A percentile compares a stretch with the other conserved stretches of the same genome.
phyloP scores from a whole-genome alignment of 2,329 filamentous ascomycete genomes.

The Phyllosticta citrichinensis region DNA sequence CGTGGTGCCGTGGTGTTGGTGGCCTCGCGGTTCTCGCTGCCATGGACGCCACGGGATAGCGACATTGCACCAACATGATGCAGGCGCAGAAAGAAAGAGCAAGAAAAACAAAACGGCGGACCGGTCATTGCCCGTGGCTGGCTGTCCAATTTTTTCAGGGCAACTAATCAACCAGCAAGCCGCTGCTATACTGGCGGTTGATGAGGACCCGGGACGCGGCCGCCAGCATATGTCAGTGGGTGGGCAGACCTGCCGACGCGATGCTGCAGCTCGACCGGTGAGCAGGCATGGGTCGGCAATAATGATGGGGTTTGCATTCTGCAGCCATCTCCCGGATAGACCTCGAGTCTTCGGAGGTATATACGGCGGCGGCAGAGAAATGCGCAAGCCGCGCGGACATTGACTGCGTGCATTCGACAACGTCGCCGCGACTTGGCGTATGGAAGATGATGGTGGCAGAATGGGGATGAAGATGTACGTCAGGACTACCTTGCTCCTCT shows the following conservation, averaged over 20 bases:
- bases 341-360: too few relatives aligned
- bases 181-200: background rate
- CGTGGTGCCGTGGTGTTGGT: background rate
- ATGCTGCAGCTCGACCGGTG: background rate
- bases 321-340: too few relatives aligned
- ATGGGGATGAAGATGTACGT: too few relatives aligned
- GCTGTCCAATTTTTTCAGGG: background rate
- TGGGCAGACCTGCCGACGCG: background rate
- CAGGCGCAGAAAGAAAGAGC: background rate
- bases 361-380: too few relatives aligned
- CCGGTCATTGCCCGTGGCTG: background rate
- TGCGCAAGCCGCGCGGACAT: too few relatives aligned
- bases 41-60: too few relatives aligned
- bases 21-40: background rate
- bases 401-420: too few relatives aligned
- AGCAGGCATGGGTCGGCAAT: background rate
- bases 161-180: background rate
- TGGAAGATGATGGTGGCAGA: too few relatives aligned
- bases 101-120: background rate
- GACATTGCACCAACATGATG: background rate
- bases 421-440: too few relatives aligned
- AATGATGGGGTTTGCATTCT: background rate
- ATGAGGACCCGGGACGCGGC: background rate
- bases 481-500: too few relatives aligned
- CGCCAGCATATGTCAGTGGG: background rate